Conservation (phyloP, 225 moss, liverwort and hornwort genomes). For the Antitrichia curtipendula region DNA sequence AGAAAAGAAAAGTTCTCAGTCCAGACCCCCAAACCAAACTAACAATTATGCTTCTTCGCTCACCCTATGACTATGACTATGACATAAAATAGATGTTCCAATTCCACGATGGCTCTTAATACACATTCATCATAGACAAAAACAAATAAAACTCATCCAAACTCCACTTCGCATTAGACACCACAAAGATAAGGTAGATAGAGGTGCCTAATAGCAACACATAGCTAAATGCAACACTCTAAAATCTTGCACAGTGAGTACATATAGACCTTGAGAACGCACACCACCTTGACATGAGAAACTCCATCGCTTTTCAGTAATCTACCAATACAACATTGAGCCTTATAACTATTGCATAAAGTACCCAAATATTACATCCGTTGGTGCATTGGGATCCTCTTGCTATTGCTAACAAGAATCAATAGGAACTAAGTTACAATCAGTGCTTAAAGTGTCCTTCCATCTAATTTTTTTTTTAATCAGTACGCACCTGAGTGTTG, state of each 20-base stretch:
- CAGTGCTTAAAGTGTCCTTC: not conserved
- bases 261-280: not conserved
- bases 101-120: not conserved
- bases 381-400: not conserved
- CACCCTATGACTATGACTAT: not conserved
- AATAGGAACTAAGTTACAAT: not conserved
- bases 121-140: too few species aligned
- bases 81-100: not conserved
- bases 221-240: not conserved
- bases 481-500: constrained; percentile 56
- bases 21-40: not conserved
- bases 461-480: not conserved
- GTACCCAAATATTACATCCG: not conserved
- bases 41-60: not conserved
- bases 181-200: not conserved
- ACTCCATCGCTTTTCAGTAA: not conserved
- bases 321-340: not conserved
- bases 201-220: not conserved
- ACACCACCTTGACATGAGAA: not conserved
- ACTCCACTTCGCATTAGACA: not conserved
- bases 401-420: not conserved
- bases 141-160: not conserved
- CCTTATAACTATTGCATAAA: not conserved
- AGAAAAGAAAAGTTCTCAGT: not conserved
- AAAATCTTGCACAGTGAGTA: not conserved